A percentile compares a stretch with the other conserved stretches of the same genome.
Evolutionary conservation across 2,329 filamentous ascomycete genomes (phyloP).

Genomic region (Plectosphaerella plurivora): DNA sequence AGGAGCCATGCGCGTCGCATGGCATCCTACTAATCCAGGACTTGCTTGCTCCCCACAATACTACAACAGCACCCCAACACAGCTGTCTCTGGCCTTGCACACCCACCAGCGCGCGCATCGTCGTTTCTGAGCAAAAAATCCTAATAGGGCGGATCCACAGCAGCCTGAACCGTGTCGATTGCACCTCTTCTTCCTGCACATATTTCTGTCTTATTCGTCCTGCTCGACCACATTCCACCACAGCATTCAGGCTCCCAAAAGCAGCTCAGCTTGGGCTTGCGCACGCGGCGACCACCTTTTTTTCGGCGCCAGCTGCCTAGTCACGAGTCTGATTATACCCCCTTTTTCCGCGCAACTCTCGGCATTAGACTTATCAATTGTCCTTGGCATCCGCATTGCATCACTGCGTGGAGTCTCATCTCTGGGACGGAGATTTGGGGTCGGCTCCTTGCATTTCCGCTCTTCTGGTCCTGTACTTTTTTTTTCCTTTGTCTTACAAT

Average conservation of each 20-base stretch:
- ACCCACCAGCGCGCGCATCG: not conserved
- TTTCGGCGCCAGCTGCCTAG: constrained; percentile 8
- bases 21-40: constrained; percentile 54
- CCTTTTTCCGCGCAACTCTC: constrained; percentile 10
- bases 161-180: constrained; percentile 11
- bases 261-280: constrained; percentile 1
- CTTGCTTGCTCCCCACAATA: not conserved
- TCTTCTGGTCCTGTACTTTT: constrained; percentile 9
- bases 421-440: constrained; percentile 19
- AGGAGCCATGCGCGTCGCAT: constrained; percentile 55
- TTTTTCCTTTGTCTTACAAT: constrained; percentile 14
- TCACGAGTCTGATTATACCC: constrained; percentile 8
- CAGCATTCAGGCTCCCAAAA: constrained; percentile 2
- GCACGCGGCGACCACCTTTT: not conserved
- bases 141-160: constrained; percentile 13
- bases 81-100: not conserved
- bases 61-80: not conserved
- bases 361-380: constrained; percentile 20
- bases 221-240: constrained; percentile 10
- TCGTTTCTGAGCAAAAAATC: constrained; percentile 1
- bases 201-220: constrained; percentile 5
- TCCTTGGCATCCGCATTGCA: constrained; percentile 14
- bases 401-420: constrained; percentile 16
- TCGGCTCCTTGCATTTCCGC: constrained; percentile 13
- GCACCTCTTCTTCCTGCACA: constrained; percentile 11